Evolutionary conservation across 768 basidiomycete species (phyloP), one percentile per base, ranked within the genome.

Genomic region (Podaxis sp.): DNA sequence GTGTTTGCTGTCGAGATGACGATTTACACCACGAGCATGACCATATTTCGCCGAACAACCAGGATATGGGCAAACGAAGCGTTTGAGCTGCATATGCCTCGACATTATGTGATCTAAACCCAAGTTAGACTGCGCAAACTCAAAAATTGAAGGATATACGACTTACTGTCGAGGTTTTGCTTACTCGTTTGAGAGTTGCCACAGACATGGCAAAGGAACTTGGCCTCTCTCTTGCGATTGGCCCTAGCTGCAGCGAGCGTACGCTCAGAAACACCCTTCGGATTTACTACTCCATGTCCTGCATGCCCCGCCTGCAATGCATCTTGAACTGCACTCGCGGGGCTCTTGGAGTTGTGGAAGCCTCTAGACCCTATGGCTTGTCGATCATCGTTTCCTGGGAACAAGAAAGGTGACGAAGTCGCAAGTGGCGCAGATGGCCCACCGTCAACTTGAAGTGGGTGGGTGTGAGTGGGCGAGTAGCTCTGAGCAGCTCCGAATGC

Each of bases 1-100:
- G n/a, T 63, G 61, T 40, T 63, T 63, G 38, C 26, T 51, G 28
- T 63, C 61, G 26, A 63, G 54, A 22, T 63, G 61, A 36, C 61
- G 61, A 44, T 63, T 63, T 9, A 63, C 54, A 7, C 61, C 61
- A 9, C 61, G 54, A 2, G 61, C 54, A 33, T 63, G 61, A 17
- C 61, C 61, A 28, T 63, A 63, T 36, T 51, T 63, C 15, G 54
- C 55, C 3, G 22, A 39, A 40, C 61, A 63, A 9, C 48, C 54
- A 7, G 30, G 17, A 7, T 57, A 30, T 2, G 61, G 54, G 28
- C 61, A 63, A 15, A 28, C 8, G 26, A 63, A 63, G 6, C 61
- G 44, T 55, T 63, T 63, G 28, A 63, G 19, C 7, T 56, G 46
- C 46, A 56, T 15, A 39, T 63, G 61, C 36, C 61, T 48, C 6